phyloP scores from a whole-genome alignment of 2,329 filamentous ascomycete species.

The Exserohilum turcica region DNA sequence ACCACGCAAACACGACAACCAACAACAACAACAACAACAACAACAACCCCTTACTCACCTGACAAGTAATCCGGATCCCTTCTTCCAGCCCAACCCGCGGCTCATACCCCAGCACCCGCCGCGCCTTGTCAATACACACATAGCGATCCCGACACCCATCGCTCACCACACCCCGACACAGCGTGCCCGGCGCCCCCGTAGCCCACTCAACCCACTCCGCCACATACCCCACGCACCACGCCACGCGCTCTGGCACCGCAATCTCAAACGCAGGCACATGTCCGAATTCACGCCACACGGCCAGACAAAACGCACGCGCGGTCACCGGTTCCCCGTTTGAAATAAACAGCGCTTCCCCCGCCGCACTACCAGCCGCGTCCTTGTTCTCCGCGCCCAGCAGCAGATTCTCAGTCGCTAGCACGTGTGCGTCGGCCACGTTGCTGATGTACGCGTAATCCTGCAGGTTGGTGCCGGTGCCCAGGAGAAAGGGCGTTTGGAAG shows the following conservation, averaged over 20 bases:
- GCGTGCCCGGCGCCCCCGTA: constrained; percentile 51
- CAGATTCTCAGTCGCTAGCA: constrained; percentile 60
- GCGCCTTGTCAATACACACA: constrained; percentile 59
- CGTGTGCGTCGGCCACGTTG: constrained; percentile 77
- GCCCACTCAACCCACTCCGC: constrained; percentile 56
- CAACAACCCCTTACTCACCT: constrained; percentile 18
- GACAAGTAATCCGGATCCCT: constrained; percentile 49
- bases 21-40: too few relatives aligned
- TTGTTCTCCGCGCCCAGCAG: constrained; percentile 70
- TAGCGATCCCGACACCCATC: constrained; percentile 62
- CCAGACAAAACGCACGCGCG: constrained; percentile 86
- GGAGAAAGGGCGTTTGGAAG: constrained; percentile 74
- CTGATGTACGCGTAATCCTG: constrained; percentile 73
- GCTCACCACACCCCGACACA: constrained; percentile 60
- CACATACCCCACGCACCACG: constrained; percentile 54
- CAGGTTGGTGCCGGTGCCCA: constrained; percentile 74
- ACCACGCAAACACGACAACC: too few relatives aligned
- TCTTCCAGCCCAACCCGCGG: constrained; percentile 58
- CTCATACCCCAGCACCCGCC: constrained; percentile 58
- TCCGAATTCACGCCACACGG: constrained; percentile 71
- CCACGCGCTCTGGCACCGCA: constrained; percentile 55
- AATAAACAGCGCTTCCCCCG: constrained; percentile 85
- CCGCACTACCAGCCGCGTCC: constrained; percentile 49
- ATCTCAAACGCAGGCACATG: constrained; percentile 58
- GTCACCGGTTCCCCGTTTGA: constrained; percentile 88